Base-by-base conservation (phyloP, 2,329 filamentous ascomycete genomes). In the Tolypocladium tropicale region DNA sequence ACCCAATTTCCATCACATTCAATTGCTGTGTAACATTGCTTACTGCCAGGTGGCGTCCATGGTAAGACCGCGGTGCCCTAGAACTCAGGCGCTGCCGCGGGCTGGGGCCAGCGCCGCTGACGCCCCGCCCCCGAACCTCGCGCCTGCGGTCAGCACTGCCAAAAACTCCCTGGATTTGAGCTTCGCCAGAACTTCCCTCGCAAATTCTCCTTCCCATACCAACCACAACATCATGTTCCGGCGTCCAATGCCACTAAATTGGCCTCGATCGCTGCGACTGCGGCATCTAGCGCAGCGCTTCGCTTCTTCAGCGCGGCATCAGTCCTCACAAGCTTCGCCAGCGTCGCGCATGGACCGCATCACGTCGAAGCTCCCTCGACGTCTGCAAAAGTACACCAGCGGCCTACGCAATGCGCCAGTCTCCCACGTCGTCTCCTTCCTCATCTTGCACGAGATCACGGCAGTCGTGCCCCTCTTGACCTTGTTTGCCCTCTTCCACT, bases 381-480 rank as follows among this genome's bases (percentile, higher is more conserved):
- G 84, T 58, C 78, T 95, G 14, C 87, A 82, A 56, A 78, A 76
- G 54, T 89, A 91, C 73, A 85, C 89, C 0, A 72, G 75, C 1
- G 83, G 84, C 0, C 81, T 99, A 3, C 82, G 85, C 56, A 78
- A 81, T 55, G 91, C 91, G 1, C 94, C 94, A 0, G 71, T 91
- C 49, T 89, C 89, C 1, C 90, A 96, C 72, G 78, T 95, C 46
- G 83, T 87, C 1, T 86, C 93, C 0, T 99, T 99, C 70, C 76
- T 97, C 12, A 76, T 96, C 41, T 79, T 99, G 0, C 94, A 99
- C 75, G 94, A 99, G 71, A 69, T 96, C 49, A 97, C 94, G 0
- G 93, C 94, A 11, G 74, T 96, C 12, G 71, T 93, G 1, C 93
- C 93, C 0, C 73, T 97, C 0, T 69, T 95, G 41, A 86, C 82